phyloP scores from a whole-genome alignment of 192 early-diverging fungal species.

The Pecoramyces ruminantium region DNA sequence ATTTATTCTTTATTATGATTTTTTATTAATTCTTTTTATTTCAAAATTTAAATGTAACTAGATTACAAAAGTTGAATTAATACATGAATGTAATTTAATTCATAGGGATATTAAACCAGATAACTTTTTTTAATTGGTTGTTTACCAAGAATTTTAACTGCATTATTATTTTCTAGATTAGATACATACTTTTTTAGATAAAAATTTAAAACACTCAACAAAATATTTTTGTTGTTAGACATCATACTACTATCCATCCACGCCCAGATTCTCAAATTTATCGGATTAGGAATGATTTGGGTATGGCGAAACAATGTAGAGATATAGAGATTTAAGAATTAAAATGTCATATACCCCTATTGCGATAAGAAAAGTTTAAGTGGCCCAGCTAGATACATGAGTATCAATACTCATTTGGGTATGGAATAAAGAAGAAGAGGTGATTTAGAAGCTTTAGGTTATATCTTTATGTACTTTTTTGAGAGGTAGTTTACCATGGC shows the following conservation, averaged over 20 bases:
- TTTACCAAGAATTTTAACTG: constrained; percentile 10
- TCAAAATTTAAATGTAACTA: too few species aligned
- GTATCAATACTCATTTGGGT: constrained; percentile 93
- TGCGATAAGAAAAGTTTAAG: constrained; percentile 84
- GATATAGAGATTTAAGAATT: constrained; percentile 67
- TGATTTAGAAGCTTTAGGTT: constrained; percentile 90
- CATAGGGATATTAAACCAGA: constrained; percentile 99
- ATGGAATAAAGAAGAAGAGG: constrained; percentile 87
- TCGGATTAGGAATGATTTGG: constrained; percentile 92
- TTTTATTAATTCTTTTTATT: too few species aligned
- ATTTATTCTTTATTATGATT: too few species aligned
- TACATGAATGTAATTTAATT: constrained; percentile 87
- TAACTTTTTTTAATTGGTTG: constrained; percentile 97
- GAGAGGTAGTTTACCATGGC: constrained; percentile 86
- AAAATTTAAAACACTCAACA: constrained; percentile 3
- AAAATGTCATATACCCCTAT: constrained; percentile 96
- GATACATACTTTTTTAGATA: too few species aligned
- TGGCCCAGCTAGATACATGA: constrained; percentile 96
- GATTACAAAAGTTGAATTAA: constrained; percentile 57
- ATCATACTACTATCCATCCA: constrained; percentile 30
- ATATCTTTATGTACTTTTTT: constrained; percentile 97
- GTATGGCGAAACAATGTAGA: constrained; percentile 76
- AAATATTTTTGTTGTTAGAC: constrained; percentile 20
- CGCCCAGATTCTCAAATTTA: constrained; percentile 45
- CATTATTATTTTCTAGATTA: too few species aligned